phyloP scores from a whole-genome alignment of 1,284 basidiomycete species.

The Schizophyllum amplum region DNA sequence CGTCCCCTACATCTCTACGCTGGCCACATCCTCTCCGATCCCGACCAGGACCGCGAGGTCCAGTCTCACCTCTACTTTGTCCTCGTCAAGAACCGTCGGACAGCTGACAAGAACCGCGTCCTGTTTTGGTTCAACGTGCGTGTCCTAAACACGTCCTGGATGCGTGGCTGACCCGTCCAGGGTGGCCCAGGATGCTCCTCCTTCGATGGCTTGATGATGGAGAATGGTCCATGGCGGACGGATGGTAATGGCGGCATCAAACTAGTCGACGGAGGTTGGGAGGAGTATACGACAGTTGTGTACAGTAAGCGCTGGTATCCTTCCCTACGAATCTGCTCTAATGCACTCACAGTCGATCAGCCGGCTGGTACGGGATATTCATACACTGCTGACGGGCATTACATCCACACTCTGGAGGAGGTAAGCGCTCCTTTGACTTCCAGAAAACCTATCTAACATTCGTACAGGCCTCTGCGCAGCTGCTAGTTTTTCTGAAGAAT shows the following conservation, averaged over 20 bases:
- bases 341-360: conserved; percentile 71
- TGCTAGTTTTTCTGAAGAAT: conserved; percentile 79
- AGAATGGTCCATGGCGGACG: conserved; percentile 86
- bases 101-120: conserved; percentile 81
- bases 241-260: conserved; percentile 76
- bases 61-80: conserved; percentile 88
- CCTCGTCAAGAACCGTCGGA: conserved; percentile 80
- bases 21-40: conserved; percentile 77
- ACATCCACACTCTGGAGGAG: conserved; percentile 72
- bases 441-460: conserved; percentile 5
- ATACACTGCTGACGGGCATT: conserved; percentile 80
- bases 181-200: conserved; percentile 97
- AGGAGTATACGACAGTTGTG: conserved; percentile 94
- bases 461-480: conserved; percentile 65
- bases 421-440: conserved; percentile 41
- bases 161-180: conserved; percentile 26
- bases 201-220: conserved; percentile 98
- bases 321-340: conserved; percentile 1
- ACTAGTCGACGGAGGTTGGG: conserved; percentile 88
- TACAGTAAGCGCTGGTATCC: conserved; percentile 53
- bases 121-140: conserved; percentile 96
- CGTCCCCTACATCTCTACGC: conserved; percentile 76
- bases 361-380: conserved; percentile 95
- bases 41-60: conserved; percentile 50
- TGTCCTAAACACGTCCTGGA: neutral